These are phyloP conservation scores for Opeltia flavorubescens DNA, from an alignment of 495 filamentous ascomycete genomes.

Conservation along the genomic window DNA sequence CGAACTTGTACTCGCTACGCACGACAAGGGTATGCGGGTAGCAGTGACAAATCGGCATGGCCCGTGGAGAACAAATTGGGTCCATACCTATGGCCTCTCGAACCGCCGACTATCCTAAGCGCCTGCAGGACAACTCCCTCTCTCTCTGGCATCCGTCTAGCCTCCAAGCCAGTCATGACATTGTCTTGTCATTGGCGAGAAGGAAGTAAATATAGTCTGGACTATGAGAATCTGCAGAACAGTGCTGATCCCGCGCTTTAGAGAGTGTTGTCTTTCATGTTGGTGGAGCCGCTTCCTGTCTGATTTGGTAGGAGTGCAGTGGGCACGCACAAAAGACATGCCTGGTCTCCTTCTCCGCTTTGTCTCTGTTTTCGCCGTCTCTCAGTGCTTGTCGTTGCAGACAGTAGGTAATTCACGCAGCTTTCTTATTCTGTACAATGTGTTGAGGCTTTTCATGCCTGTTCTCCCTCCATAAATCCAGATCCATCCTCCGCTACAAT, in stretches of 20 bases:
- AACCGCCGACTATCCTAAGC: neutral
- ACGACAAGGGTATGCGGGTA: no score
- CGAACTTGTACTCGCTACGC: no score
- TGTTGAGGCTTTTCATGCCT: no score
- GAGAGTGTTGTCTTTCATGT: neutral
- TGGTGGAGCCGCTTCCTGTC: neutral
- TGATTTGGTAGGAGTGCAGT: neutral
- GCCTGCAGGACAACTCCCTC: neutral
- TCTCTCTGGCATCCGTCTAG: no score
- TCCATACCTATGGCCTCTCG: neutral
- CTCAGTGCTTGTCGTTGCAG: no score
- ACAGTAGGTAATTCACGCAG: no score
- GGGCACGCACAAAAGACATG: neutral
- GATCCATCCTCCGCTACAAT: no score
- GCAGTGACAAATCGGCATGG: no score
- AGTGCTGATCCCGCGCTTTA: neutral
- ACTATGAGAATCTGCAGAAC: neutral
- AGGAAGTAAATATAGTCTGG: neutral
- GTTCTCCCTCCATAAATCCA: no score
- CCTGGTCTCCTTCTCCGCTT: neutral
- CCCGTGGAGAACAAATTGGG: no score
- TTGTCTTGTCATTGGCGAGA: neutral
- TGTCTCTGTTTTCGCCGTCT: no score
- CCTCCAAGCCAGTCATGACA: neutral
- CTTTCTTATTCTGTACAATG: no score